Evolutionary conservation across 805 yeast genomes (phyloP).

Genomic region (Lipomyces yamanashiensis): DNA sequence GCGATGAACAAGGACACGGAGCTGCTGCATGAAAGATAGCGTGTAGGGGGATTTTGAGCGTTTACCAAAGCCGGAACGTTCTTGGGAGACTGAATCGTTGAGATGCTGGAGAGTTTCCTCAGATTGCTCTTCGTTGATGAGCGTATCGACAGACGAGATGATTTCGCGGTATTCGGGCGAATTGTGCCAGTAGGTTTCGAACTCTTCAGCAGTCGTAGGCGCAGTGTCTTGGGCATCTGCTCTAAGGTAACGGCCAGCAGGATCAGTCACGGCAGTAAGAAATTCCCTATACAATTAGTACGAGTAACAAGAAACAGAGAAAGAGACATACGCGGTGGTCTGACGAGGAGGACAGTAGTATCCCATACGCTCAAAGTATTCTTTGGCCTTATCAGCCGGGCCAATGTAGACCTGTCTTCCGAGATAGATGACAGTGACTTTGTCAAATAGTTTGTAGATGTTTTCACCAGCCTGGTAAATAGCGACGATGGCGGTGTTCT

Average conservation of each 20-base stretch:
- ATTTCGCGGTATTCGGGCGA: constrained; percentile 54
- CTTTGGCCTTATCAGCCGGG: constrained; percentile 51
- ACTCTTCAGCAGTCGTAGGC: constrained; percentile 67
- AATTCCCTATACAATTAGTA: constrained; percentile 43
- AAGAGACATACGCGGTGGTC: constrained; percentile 51
- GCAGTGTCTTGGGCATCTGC: constrained; percentile 57
- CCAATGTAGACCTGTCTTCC: constrained; percentile 64
- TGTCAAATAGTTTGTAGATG: constrained; percentile 59
- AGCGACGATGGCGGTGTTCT: constrained; percentile 61
- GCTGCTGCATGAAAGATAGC: constrained; percentile 55
- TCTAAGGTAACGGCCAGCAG: constrained; percentile 58
- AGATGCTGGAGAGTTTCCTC: constrained; percentile 47
- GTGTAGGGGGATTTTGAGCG: constrained; percentile 52
- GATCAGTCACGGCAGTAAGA: constrained; percentile 54
- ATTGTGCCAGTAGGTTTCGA: constrained; percentile 60
- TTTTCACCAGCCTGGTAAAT: constrained; percentile 63
- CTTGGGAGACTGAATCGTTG: constrained; percentile 47
- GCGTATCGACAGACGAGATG: constrained; percentile 52
- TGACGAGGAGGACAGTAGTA: constrained; percentile 60
- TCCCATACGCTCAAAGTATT: constrained; percentile 60
- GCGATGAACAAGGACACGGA: constrained; percentile 41
- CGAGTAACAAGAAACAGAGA: constrained; percentile 50
- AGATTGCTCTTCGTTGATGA: constrained; percentile 44
- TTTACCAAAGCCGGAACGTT: constrained; percentile 49
- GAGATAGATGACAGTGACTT: constrained; percentile 57